Evolutionary conservation across 805 yeast genomes (phyloP), one percentile per base, ranked within the genome.

Genomic region (Wickerhamomyces hampshirensis): DNA sequence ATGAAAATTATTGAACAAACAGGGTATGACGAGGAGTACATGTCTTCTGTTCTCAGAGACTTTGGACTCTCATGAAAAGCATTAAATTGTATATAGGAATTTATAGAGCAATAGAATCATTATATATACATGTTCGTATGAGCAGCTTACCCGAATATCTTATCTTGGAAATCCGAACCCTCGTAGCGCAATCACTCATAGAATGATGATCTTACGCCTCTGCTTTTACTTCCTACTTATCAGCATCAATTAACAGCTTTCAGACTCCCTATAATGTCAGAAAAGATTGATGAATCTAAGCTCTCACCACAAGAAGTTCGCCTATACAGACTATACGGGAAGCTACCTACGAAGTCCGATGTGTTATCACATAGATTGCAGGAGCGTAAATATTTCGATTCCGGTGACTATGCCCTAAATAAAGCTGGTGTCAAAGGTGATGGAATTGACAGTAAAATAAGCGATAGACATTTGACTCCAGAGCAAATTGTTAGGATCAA

Each of bases 391-490:
- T 88, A 84, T 60, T 89, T 88, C 53, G 97, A 88, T 55, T 83
- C 94, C 43, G 96, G 96, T 8, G 97, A 88, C 61, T 88, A 88
- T 59, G 96, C 96, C 9, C 73, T 88, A 72, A 84, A 78, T 48
- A 80, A 69, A 57, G 84, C 79, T 3, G 86, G 86, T 6, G 66
- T 67, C 10, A 60, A 43, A n/a, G n/a, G n/a, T 23, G 47, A 48
- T 19, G 50, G 42, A 21, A 40, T 44, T 28, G 41, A 46, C 15
- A 35, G 35, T 12, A 46, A 39, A n/a, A 31, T 52, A 18, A 45
- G 51, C 18, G 43, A 49, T 32, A 44, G 42, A 28, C 54, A 48
- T 16, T 27, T 47, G 19, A 45, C 47, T 15, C 48, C 53, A 23
- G 81, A 75, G 46, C 68, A 71, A 53, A 78, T 77, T 33, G 72